Base-by-base conservation (phyloP, 108 stramenopile species). In the Asterionellopsis glacialis region DNA sequence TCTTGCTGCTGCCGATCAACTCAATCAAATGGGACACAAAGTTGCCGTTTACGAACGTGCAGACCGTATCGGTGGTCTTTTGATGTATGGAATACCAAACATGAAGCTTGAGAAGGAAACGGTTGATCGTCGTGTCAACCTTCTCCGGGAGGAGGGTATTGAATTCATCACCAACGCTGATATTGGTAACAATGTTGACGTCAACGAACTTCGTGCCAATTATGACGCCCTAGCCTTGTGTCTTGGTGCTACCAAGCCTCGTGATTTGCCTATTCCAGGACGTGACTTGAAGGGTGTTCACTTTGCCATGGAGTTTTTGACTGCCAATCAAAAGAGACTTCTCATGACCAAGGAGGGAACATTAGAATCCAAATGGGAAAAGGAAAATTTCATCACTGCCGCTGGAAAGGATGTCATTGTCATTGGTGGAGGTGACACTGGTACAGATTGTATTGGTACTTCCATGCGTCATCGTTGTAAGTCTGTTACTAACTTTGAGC, bases 11-110 rank as follows among this genome's bases (percentile, higher is more conserved):
- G 97, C 97, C 10, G 97, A 98, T 75, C 77, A 88, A 58, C 80
- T 96, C 57, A 98, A 98, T 70, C 95, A 96, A 72, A 91, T 87
- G 91, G 96, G 97, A 45, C 96, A 98, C 79, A 96, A 93, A 70
- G 96, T 95, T 11, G 96, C 97, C 16, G 95, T 96, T 10, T 96
- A 88, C 63, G 91, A 93, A 73, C 87, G 97, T 19, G 90, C 93
- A 51, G 97, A 98, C 79, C 84, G 95, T 47, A 68, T 96, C 57
- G 97, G 97, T 24, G 97, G 95, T n/a, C 75, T 98, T 24, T 77
- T 98, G 59, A 96, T 95, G 92, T 98, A 96, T 67, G 97, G 97
- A 28, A 98, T 98, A 66, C 97, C 97, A 26, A 98, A 98, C 85
- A 96, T 95, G 94, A 98, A 98, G 72, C 81, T 98, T 48, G 95